Conservation (phyloP, 192 early-diverging fungal genomes). For the Podila epicladia region DNA sequence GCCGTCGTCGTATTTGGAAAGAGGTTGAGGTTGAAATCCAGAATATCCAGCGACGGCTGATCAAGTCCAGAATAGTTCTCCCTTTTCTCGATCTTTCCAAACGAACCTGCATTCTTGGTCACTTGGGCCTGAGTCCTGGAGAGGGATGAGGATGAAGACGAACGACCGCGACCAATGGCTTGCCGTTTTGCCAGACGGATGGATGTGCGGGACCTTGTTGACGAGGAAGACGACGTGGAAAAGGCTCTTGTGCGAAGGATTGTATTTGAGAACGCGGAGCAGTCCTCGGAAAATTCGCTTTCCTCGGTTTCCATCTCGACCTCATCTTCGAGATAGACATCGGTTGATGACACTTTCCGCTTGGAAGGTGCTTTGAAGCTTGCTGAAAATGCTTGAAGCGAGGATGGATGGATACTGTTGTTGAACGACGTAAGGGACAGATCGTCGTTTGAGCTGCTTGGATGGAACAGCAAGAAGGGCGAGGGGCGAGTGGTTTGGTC, state of each 20-base stretch:
- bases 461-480: slow-evolving; percentile 19
- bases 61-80: not conserved
- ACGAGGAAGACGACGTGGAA: not conserved
- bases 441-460: slow-evolving; percentile 1
- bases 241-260: not conserved
- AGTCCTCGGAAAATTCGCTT: not conserved
- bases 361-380: not conserved
- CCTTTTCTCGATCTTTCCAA: not conserved
- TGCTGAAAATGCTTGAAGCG: not conserved
- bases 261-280: not conserved
- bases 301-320: not conserved
- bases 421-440: not conserved
- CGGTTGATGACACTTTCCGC: not conserved
- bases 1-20: not conserved
- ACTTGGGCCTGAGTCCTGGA: not conserved
- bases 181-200: not conserved
- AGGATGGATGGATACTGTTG: not conserved
- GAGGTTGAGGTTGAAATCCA: not conserved
- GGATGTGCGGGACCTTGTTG: not conserved
- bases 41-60: not conserved
- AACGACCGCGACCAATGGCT: not conserved
- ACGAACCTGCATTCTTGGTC: not conserved
- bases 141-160: not conserved
- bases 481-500: slow-evolving; percentile 16
- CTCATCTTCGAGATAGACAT: not conserved